A percentile compares a stretch with the other conserved stretches of the same genome.
These are phyloP conservation scores for Neurospora cerealis DNA, from an alignment of 495 filamentous ascomycete species.

Conservation along the genomic window DNA sequence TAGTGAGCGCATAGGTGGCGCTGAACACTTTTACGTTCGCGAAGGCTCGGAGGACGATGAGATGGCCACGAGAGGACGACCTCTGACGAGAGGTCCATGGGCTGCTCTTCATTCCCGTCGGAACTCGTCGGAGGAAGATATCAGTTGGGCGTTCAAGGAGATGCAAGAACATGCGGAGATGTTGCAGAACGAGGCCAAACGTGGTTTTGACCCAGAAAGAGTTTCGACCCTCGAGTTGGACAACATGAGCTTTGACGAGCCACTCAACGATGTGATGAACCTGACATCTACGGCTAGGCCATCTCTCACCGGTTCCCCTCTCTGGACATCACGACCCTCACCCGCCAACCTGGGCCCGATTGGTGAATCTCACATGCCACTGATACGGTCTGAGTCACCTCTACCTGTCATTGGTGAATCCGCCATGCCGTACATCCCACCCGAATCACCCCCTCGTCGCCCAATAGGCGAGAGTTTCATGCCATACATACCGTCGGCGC, in stretches of 20 bases:
- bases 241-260: slow-evolving; percentile 32
- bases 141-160: slow-evolving; percentile 41
- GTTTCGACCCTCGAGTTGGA: slow-evolving; percentile 30
- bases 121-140: slow-evolving; percentile 35
- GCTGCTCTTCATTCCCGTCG: slow-evolving; percentile 25
- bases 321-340: slow-evolving; percentile 15
- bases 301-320: slow-evolving; percentile 22
- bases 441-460: slow-evolving; percentile 17
- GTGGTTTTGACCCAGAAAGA: slow-evolving; percentile 6
- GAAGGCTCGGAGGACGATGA: slow-evolving; percentile 40
- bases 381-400: slow-evolving; percentile 29
- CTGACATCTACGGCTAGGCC: slow-evolving; percentile 22
- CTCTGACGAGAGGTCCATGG: slow-evolving; percentile 26
- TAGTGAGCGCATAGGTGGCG: slow-evolving; percentile 34
- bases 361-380: slow-evolving; percentile 29
- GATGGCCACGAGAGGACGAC: slow-evolving; percentile 16
- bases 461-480: slow-evolving; percentile 28
- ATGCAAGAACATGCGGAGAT: slow-evolving; percentile 39
- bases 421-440: slow-evolving; percentile 16
- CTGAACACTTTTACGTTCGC: slow-evolving; percentile 45
- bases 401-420: slow-evolving; percentile 25
- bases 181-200: slow-evolving; percentile 7
- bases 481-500: slow-evolving; percentile 29
- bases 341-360: slow-evolving; percentile 20
- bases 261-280: slow-evolving; percentile 33